A percentile compares a stretch with the other conserved stretches of the same genome.
phyloP scores from a whole-genome alignment of 108 stramenopile genomes.

The Skeletonema potamos region DNA sequence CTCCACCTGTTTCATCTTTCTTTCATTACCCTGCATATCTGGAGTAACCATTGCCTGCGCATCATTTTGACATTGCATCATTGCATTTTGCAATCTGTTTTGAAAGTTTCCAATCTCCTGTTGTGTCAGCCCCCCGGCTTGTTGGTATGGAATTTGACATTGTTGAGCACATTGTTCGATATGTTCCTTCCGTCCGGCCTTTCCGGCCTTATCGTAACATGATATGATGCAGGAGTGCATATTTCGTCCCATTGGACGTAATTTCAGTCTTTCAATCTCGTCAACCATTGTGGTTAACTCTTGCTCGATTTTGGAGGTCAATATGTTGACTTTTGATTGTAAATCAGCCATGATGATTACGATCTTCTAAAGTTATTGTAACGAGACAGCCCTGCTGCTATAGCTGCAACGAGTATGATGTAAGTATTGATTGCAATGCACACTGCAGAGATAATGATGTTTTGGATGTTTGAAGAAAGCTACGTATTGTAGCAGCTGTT shows the following conservation, averaged over 20 bases:
- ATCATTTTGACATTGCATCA: slow-evolving; percentile 86
- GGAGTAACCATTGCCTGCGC: slow-evolving; percentile 76
- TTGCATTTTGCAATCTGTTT: slow-evolving; percentile 76
- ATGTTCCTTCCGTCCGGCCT: slow-evolving; percentile 61
- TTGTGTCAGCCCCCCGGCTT: slow-evolving; percentile 61
- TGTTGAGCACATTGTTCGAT: slow-evolving; percentile 70
- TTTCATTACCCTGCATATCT: slow-evolving; percentile 68
- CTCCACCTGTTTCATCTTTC: slow-evolving; percentile 69
- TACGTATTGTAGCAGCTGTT: too few relatives aligned
- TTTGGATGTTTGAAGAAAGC: too few relatives aligned
- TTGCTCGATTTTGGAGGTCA: slow-evolving; percentile 75
- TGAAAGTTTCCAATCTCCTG: slow-evolving; percentile 84
- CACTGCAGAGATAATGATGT: too few relatives aligned
- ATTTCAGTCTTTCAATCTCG: slow-evolving; percentile 56
- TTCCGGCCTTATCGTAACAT: slow-evolving; percentile 76
- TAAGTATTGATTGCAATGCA: too few relatives aligned
- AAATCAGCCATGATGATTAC: slow-evolving; percentile 41
- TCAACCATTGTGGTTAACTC: slow-evolving; percentile 60
- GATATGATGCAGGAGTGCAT: slow-evolving; percentile 65
- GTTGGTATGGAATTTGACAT: slow-evolving; percentile 81
- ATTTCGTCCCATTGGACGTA: slow-evolving; percentile 66
- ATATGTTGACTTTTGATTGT: slow-evolving; percentile 71
- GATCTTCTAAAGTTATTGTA: too few relatives aligned
- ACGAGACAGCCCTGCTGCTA: too few relatives aligned
- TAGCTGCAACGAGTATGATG: too few relatives aligned